Base-by-base conservation (phyloP, 805 yeast genomes). In the Zygosaccharomyces lentus region DNA sequence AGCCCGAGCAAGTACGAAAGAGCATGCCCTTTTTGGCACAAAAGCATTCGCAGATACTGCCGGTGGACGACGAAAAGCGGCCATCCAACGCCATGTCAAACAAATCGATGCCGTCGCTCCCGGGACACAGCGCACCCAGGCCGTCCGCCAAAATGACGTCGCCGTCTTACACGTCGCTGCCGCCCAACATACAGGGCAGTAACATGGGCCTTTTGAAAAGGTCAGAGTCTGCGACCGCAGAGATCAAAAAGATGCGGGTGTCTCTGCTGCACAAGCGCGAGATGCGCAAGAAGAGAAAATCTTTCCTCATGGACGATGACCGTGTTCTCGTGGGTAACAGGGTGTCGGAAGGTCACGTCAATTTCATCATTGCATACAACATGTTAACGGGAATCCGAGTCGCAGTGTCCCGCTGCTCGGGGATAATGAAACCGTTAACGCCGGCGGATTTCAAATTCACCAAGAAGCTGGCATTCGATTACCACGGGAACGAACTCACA, bases 321-420 rank as follows among this genome's bases (percentile, higher is more conserved):
- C 47, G 59, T 19, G 90, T 82, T 3, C 64, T 82, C 36, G 82
- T 86, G 9, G 95, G 95, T 3, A 84, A 86, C 52, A 82, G 82
- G 55, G 90, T 88, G 32, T 77, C 84, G 51, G 98, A 93, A 66
- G 97, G 96, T 35, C 98, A 93, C 61, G 88, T 81, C 41, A 93
- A 90, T 64, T 93, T 84, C 58, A 87, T 89, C 23, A 81, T 91
- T 73, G 99, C 97, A 1, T 95, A 93, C 66, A 89, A 91, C 65
- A 91, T 93, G 97, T 75, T 95, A 47, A 90, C 98, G 0, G 99
- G 99, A 2, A 93, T 93, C 38, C 76, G 99, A 47, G 95, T 89
- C 7, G 90, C 97, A 0, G 98, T 93, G 0, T 87, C 96, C 3
- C 73, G 96, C 47, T 84, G 95, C 57, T 87, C 96, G 0, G 95